Evolutionary conservation across 768 basidiomycete genomes (phyloP), one percentile per base, ranked within the genome.

Genomic region (Lentinula edodes): DNA sequence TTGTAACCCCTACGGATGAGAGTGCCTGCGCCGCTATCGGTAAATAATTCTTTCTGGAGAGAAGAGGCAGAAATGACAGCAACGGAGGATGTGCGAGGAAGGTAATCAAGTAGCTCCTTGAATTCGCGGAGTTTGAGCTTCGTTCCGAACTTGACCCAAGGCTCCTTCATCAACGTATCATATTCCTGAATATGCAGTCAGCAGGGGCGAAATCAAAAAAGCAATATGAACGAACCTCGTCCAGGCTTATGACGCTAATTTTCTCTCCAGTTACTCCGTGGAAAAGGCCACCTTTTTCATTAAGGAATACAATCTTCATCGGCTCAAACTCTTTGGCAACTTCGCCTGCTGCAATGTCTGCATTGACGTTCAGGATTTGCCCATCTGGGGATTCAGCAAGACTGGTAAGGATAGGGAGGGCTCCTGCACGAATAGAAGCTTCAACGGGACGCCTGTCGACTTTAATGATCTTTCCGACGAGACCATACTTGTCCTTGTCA

Each of bases 51-150:
- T 75, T 95, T 95, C 74, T 99, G 97, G 42, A 99, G 83, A 67
- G 87, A 86, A 64, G 91, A 82, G 55, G 94, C 87, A 54, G 92
- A 93, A 76, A 99, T 99, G 76, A 99, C 94, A 66, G 97, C 96
- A 56, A 99, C 97, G 42, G 95, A 98, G 16, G 96, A 97, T 3
- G 97, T 91, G 62, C 97, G 95, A 15, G 97, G 97, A 64, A 98
- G 93, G 77, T 95, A 90, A 71, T 98, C 97, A 48, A 99, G 85
- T 58, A 99, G 88, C 70, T 98, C 97, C 77, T 99, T 99, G 83
- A 99, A 98, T 74, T 98, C 96, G 65, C 97, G 90, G 61, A 99
- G 83, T 78, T 98, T 98, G 74, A 99, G 91, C 75, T 99, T 99
- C 65, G 96, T 98, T 63, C 96, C 97, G 72, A 87, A 98, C 73